A percentile compares a stretch with the other conserved stretches of the same genome.
phyloP scores from a whole-genome alignment of 202 grass and related monocot species.

The Elaeis oleifera region DNA sequence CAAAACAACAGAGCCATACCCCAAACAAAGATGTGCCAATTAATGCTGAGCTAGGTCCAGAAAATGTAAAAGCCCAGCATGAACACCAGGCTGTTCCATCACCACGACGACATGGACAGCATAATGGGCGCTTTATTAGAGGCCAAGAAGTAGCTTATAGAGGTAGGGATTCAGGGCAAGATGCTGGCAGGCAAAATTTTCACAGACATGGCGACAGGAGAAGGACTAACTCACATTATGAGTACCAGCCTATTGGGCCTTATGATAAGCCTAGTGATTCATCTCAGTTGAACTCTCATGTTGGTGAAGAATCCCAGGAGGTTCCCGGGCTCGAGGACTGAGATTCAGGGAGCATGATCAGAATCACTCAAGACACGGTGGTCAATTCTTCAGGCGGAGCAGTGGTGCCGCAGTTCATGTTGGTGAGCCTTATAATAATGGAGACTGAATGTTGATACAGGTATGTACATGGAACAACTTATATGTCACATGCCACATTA shows the following conservation, averaged over 20 bases:
- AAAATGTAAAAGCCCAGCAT: conserved; percentile 21
- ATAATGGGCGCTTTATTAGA: conserved; percentile 40
- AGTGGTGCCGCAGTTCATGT: conserved; percentile 8
- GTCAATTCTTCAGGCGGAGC: conserved; percentile 40
- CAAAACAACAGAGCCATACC: conserved; percentile 24
- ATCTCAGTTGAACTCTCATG: conserved; percentile 30
- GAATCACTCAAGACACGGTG: conserved; percentile 18
- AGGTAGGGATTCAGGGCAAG: conserved; percentile 39
- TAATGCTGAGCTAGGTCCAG: conserved; percentile 15
- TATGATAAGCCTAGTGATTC: conserved; percentile 27
- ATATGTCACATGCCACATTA: background rate
- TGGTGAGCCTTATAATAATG: conserved; percentile 5
- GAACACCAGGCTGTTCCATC: conserved; percentile 33
- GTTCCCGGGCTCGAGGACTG: conserved; percentile 18
- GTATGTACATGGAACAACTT: background rate
- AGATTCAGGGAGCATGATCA: conserved; percentile 31
- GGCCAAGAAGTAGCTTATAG: conserved; percentile 34
- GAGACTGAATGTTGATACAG: conserved; percentile 7
- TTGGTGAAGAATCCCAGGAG: conserved; percentile 13
- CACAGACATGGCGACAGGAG: conserved; percentile 29
- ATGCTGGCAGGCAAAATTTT: conserved; percentile 30
- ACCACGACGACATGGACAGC: conserved; percentile 30
- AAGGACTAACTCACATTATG: conserved; percentile 42
- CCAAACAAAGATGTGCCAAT: background rate
- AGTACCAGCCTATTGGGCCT: conserved; percentile 57